A percentile compares a stretch with the other conserved stretches of the same genome.
Conservation (phyloP, 1,139 yeast species). For the Eremothecium coryli region DNA sequence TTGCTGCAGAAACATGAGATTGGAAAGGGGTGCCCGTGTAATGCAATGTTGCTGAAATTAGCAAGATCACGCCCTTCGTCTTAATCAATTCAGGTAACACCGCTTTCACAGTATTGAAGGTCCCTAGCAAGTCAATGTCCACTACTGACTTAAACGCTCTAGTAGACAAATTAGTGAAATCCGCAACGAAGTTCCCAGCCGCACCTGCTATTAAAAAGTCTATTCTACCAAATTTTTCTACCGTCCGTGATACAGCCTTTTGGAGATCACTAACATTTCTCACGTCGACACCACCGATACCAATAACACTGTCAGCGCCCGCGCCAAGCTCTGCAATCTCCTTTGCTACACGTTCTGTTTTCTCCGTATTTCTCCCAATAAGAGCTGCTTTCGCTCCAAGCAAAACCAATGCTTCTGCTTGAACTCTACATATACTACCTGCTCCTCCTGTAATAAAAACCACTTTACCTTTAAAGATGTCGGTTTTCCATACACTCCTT, state of each 20-base stretch:
- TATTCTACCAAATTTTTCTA: conserved; percentile 49
- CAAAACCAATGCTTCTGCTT: conserved; percentile 68
- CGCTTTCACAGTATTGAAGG: conserved; percentile 82
- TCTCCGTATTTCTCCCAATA: conserved; percentile 62
- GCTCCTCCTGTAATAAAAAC: conserved; percentile 93
- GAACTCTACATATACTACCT: conserved; percentile 83
- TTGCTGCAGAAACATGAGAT: conserved; percentile 83
- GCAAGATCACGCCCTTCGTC: conserved; percentile 63
- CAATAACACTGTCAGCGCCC: conserved; percentile 61
- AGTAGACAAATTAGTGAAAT: conserved; percentile 65
- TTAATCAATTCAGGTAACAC: conserved; percentile 53
- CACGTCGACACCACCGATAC: conserved; percentile 67
- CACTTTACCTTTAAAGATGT: conserved; percentile 69
- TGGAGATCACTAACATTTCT: conserved; percentile 51
- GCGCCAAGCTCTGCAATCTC: conserved; percentile 50
- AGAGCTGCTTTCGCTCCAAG: conserved; percentile 84
- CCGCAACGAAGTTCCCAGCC: conserved; percentile 84
- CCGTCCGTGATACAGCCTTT: conserved; percentile 56
- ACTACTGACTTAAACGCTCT: conserved; percentile 84
- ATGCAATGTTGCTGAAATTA: conserved; percentile 81
- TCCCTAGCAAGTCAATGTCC: conserved; percentile 75
- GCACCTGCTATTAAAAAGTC: conserved; percentile 92
- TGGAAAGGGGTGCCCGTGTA: conserved; percentile 83
- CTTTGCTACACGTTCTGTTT: conserved; percentile 57
- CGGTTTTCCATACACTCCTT: conserved; percentile 39